phyloP scores from a whole-genome alignment of 2,329 filamentous ascomycete genomes.

The Sarocladiaceae sp. region DNA sequence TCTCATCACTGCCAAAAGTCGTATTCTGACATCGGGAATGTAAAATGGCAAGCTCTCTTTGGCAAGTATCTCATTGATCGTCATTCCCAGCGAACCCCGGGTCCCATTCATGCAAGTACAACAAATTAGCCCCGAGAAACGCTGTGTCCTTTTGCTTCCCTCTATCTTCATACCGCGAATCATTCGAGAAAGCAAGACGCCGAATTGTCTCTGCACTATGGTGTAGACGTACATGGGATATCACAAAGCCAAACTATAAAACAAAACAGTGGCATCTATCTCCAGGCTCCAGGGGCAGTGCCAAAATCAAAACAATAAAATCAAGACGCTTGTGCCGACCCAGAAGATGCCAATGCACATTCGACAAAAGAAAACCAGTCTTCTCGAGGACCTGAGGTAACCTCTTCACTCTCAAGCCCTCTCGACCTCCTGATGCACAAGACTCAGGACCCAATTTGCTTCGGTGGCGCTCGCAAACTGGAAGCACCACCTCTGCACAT shows the following conservation, averaged over 20 bases:
- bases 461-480: constrained; percentile 51
- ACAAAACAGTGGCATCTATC: too few species aligned
- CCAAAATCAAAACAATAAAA: background rate
- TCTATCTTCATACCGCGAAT: too few species aligned
- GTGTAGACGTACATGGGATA: background rate
- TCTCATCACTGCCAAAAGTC: too few species aligned
- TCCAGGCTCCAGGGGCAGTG: too few species aligned
- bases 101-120: too few species aligned
- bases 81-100: too few species aligned
- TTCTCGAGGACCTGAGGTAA: background rate
- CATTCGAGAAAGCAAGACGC: background rate
- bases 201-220: background rate
- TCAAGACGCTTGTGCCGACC: background rate
- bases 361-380: background rate
- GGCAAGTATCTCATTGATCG: too few species aligned
- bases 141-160: too few species aligned
- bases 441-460: constrained; percentile 51
- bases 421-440: constrained; percentile 54
- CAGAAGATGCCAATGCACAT: background rate
- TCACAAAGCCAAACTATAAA: constrained; percentile 1
- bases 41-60: too few species aligned
- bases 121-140: too few species aligned
- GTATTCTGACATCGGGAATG: too few species aligned
- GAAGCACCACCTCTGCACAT: constrained; percentile 61
- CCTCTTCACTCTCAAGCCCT: constrained; percentile 21